A percentile compares a stretch with the other conserved stretches of the same genome.
phyloP scores from a whole-genome alignment of 352 stramenopile genomes.

The Phytophthora melonis region DNA sequence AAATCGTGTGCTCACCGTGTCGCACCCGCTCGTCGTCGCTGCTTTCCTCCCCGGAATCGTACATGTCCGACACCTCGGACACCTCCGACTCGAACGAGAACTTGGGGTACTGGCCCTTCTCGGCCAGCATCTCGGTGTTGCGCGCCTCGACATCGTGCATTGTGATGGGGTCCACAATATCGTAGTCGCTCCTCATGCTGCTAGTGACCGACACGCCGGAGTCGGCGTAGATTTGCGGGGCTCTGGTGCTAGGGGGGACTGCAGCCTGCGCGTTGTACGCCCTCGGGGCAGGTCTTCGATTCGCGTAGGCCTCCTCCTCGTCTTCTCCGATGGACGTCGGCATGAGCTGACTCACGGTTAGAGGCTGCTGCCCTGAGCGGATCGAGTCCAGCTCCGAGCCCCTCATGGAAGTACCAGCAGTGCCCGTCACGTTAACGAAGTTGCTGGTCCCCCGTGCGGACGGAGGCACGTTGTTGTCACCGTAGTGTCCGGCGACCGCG shows the following conservation, averaged over 20 bases:
- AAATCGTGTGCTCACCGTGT: slow-evolving; percentile 46
- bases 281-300: slow-evolving; percentile 6
- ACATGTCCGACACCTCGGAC: slow-evolving; percentile 30
- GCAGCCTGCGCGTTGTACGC: slow-evolving; percentile 15
- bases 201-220: slow-evolving; percentile 44
- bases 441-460: neutral
- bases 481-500: slow-evolving; percentile 17
- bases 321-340: slow-evolving; percentile 23
- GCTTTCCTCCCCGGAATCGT: slow-evolving; percentile 41
- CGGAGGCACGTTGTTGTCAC: slow-evolving; percentile 14
- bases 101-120: slow-evolving; percentile 64
- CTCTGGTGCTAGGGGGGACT: slow-evolving; percentile 13
- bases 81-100: slow-evolving; percentile 72
- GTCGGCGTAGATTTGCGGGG: slow-evolving; percentile 22
- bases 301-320: slow-evolving; percentile 22
- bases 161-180: slow-evolving; percentile 74
- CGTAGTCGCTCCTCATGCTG: slow-evolving; percentile 69
- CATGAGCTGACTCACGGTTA: slow-evolving; percentile 45
- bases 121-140: slow-evolving; percentile 73
- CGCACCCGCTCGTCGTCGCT: slow-evolving; percentile 29
- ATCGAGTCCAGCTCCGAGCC: slow-evolving; percentile 28
- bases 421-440: slow-evolving; percentile 41
- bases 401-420: slow-evolving; percentile 18
- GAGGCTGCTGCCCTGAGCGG: slow-evolving; percentile 22
- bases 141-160: slow-evolving; percentile 66